These are phyloP conservation scores for Amanita molliuscula DNA, from an alignment of 768 basidiomycete genomes.

Conservation along the genomic window DNA sequence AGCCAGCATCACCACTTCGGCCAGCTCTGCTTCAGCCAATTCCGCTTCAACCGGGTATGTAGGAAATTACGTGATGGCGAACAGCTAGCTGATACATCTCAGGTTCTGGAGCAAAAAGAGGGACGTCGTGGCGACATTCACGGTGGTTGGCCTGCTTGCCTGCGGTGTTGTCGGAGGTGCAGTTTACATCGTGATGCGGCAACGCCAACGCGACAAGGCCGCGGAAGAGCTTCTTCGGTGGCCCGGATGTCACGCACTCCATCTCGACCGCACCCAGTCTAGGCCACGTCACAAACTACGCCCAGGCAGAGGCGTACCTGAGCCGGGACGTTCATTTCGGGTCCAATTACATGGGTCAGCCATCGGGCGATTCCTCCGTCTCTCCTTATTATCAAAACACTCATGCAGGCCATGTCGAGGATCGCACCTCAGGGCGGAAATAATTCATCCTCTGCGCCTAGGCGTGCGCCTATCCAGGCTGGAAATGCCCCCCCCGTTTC, in stretches of 20 bases:
- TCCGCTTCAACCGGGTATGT: slow-evolving; percentile 11
- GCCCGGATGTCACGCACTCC: no score
- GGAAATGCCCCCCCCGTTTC: slow-evolving; percentile 7
- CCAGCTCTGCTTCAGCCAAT: not conserved
- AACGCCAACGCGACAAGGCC: slow-evolving; percentile 15
- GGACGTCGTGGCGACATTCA: slow-evolving; percentile 26
- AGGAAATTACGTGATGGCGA: not conserved
- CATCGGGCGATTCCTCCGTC: not conserved
- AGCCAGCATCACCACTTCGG: not conserved
- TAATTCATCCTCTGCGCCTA: not conserved
- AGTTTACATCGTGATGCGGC: slow-evolving; percentile 13
- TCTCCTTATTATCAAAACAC: not conserved
- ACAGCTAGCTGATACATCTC: slow-evolving; percentile 5
- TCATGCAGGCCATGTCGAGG: not conserved
- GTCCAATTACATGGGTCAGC: slow-evolving; percentile 5
- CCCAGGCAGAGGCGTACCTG: slow-evolving; percentile 5
- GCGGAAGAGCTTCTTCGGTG: slow-evolving; percentile 11
- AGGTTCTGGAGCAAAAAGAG: slow-evolving; percentile 29
- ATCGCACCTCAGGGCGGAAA: not conserved
- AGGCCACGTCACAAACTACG: not conserved
- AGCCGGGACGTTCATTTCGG: slow-evolving; percentile 9
- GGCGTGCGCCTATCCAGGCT: not conserved
- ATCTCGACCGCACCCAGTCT: not conserved
- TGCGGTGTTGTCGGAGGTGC: slow-evolving; percentile 16
- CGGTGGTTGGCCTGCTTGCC: slow-evolving; percentile 18